Base-by-base conservation (phyloP, 768 basidiomycete species). In the Russula brevipes region DNA sequence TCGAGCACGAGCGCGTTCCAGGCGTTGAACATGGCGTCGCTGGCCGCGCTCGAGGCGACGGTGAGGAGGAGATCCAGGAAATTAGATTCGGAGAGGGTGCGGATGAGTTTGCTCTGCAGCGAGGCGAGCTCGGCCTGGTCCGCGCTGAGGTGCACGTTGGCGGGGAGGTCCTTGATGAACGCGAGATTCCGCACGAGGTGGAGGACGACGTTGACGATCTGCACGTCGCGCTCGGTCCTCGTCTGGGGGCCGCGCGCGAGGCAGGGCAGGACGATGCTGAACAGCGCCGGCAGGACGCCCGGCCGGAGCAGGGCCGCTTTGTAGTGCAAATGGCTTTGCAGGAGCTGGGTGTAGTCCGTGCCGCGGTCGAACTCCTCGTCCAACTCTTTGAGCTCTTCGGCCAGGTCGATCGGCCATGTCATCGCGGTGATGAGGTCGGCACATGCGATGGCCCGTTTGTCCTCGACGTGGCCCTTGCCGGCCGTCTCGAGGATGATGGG, bases 371-470 rank as follows among this genome's bases (percentile, higher is more conserved):
- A 68, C 44, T 88, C 90, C 49, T 94, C 90, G 71, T 89, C 87
- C 58, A 98, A 84, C 71, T 98, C 97, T 69, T 89, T 90, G 66
- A 99, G 79, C 74, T 98, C 97, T 70, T 92, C 90, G 0, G 93
- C 90, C 66, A 98, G 79, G 74, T 98, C 92, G 58, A 99, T 96
- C 0, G 97, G 97, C 97, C 97, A 99, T 1, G 96, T 98, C 91
- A 99, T 91, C 0, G 95, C 94, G 0, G 93, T 91, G 72, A 98
- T 87, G 30, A 99, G 78, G 72, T 98, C 97, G 8, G 86, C 87
- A 66, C 87, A 89, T 0, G 87, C 84, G 33, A 96, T 82, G 0
- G 91, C 92, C 53, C 90, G 80, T 69, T 87, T 89, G 74, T 94
- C 90, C 66, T 92, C 90, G 38, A 89, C 85, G 24, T 79, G 74